phyloP scores from a whole-genome alignment of 768 basidiomycete species.

The Dendrothele bispora region DNA sequence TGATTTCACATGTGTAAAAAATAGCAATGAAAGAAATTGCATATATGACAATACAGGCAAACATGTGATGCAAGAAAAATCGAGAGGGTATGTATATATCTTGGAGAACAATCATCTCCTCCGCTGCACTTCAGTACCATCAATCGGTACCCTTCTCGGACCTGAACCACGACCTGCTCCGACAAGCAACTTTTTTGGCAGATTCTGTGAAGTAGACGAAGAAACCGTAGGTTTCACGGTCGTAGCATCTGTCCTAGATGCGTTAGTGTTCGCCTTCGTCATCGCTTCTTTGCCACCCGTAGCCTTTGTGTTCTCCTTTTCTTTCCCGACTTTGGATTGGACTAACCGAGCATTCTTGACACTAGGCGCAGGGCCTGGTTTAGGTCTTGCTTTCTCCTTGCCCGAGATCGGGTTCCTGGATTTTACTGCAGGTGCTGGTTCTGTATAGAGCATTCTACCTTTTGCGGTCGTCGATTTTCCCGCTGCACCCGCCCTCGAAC shows the following conservation, averaged over 20 bases:
- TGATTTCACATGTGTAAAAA: too few relatives aligned
- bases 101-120: constrained; percentile 31
- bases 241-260: neutral
- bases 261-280: too few relatives aligned
- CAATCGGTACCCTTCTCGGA: constrained; percentile 65
- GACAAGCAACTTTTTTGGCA: constrained; percentile 30
- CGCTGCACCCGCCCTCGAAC: constrained; percentile 22
- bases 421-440: neutral
- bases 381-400: neutral
- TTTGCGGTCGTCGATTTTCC: constrained; percentile 31
- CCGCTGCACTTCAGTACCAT: constrained; percentile 66
- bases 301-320: constrained; percentile 1
- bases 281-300: neutral
- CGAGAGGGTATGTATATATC: constrained; percentile 8
- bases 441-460: constrained; percentile 9
- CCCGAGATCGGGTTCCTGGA: neutral
- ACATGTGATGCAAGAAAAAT: too few relatives aligned
- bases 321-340: neutral
- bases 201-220: constrained; percentile 13
- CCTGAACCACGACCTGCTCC: constrained; percentile 39
- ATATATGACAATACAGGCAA: too few relatives aligned
- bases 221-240: neutral
- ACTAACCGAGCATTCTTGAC: neutral
- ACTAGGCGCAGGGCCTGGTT: neutral
- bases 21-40: too few relatives aligned